phyloP scores from a whole-genome alignment of 495 filamentous ascomycete species.

The Cairneyella variabilis region DNA sequence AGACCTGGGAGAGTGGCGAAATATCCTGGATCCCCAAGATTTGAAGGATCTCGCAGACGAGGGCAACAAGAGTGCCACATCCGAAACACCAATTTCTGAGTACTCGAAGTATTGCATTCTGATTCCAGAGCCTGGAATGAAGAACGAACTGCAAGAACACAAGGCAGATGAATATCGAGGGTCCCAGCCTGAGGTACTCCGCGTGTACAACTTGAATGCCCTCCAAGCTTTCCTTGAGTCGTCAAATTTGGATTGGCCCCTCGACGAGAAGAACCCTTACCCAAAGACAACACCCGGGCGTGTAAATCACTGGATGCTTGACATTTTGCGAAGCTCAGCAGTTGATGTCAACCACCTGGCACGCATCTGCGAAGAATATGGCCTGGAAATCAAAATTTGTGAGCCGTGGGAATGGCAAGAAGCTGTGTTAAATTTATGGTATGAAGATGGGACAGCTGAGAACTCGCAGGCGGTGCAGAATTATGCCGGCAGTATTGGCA shows the following conservation, averaged over 20 bases:
- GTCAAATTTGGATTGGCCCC: too few relatives aligned
- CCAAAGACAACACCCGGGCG: background rate
- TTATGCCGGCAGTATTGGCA: too few relatives aligned
- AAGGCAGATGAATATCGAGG: too few relatives aligned
- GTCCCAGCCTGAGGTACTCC: too few relatives aligned
- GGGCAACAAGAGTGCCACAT: background rate
- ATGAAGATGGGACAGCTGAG: background rate
- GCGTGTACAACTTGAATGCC: too few relatives aligned
- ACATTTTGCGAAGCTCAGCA: background rate
- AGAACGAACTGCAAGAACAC: background rate
- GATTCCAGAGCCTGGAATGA: background rate
- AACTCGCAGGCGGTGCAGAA: too few relatives aligned
- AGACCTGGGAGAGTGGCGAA: background rate
- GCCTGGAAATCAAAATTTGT: too few relatives aligned
- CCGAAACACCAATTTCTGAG: background rate
- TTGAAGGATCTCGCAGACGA: background rate
- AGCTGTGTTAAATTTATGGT: background rate
- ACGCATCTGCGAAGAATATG: background rate
- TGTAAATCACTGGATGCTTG: background rate
- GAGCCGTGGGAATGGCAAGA: background rate
- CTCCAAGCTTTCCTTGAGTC: too few relatives aligned
- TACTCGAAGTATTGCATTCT: background rate
- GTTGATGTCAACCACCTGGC: background rate
- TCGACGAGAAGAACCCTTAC: too few relatives aligned
- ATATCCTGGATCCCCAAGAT: too few relatives aligned